These are phyloP conservation scores for Aaosphaeria arxii DNA, from an alignment of 2,329 filamentous ascomycete genomes.

Conservation along the genomic window DNA sequence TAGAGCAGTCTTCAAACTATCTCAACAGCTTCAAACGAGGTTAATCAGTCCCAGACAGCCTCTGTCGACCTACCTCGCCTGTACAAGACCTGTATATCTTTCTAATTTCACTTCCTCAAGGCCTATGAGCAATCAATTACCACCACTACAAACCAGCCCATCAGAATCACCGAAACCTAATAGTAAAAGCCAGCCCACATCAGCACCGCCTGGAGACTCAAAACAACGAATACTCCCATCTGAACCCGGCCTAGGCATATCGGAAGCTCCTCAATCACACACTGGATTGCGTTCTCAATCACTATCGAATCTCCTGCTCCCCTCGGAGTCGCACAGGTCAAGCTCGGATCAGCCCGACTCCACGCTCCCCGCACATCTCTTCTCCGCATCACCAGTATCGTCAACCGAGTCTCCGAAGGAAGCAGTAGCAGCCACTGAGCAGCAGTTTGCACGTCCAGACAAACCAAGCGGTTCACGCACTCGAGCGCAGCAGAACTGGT, in stretches of 20 bases:
- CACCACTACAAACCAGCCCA: conserved; percentile 17
- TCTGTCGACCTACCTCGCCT: conserved; percentile 1
- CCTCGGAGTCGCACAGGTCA: not conserved
- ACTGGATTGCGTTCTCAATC: conserved; percentile 12
- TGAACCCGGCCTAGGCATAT: conserved; percentile 6
- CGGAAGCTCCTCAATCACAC: conserved; percentile 19
- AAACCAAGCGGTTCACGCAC: conserved; percentile 9
- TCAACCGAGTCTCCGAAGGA: too few species aligned
- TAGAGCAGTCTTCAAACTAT: conserved; percentile 7
- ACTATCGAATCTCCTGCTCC: conserved; percentile 1
- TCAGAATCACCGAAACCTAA: conserved; percentile 17
- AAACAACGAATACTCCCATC: conserved; percentile 5
- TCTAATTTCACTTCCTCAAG: not conserved
- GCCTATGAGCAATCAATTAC: conserved; percentile 20
- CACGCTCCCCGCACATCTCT: not conserved
- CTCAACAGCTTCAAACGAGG: conserved; percentile 7
- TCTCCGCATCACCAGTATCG: too few species aligned
- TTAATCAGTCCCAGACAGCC: conserved; percentile 1
- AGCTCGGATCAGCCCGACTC: conserved; percentile 3
- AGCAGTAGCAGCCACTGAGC: not conserved
- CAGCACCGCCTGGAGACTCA: conserved; percentile 8
- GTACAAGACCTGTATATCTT: not conserved
- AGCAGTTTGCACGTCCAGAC: conserved; percentile 8
- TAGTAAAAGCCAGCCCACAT: conserved; percentile 3
- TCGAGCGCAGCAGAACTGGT: conserved; percentile 6